Evolutionary conservation across 2,329 filamentous ascomycete genomes (phyloP).

Genomic region (Fusarium siculi): DNA sequence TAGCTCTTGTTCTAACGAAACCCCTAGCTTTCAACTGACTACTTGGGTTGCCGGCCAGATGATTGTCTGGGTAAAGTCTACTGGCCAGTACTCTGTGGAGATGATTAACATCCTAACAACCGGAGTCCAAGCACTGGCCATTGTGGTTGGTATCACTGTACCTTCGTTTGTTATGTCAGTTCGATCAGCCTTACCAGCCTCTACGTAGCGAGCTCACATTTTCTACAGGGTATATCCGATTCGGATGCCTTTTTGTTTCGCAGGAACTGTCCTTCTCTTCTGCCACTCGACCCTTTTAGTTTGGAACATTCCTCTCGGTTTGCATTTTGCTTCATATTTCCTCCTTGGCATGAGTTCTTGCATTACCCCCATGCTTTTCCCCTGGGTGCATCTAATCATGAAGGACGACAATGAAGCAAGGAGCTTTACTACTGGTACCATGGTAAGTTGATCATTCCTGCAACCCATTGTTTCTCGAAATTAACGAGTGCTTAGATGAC

Average conservation of each 20-base stretch:
- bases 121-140: too few species aligned
- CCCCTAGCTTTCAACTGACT: too few species aligned
- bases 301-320: slow-evolving; percentile 38
- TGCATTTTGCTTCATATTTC: slow-evolving; percentile 35
- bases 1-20: too few species aligned
- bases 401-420: slow-evolving; percentile 37
- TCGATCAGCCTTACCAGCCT: too few species aligned
- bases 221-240: slow-evolving; percentile 28
- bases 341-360: slow-evolving; percentile 37
- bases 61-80: too few species aligned
- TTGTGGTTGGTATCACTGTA: too few species aligned
- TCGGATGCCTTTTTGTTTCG: slow-evolving; percentile 44
- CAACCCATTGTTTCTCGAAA: rapidly evolving
- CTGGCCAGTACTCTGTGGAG: too few species aligned
- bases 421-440: slow-evolving; percentile 39
- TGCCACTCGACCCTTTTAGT: slow-evolving; percentile 33
- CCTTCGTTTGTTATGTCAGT: too few species aligned
- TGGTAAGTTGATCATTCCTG: slow-evolving; percentile 18
- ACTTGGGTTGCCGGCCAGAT: too few species aligned
- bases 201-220: too few species aligned
- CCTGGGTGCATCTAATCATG: slow-evolving; percentile 39
- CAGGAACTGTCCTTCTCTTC: slow-evolving; percentile 37
- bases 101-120: too few species aligned
- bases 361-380: slow-evolving; percentile 42
- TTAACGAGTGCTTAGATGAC: slow-evolving; percentile 43